Conservation (phyloP, 805 yeast species). For the Myxozyma neotropica region DNA sequence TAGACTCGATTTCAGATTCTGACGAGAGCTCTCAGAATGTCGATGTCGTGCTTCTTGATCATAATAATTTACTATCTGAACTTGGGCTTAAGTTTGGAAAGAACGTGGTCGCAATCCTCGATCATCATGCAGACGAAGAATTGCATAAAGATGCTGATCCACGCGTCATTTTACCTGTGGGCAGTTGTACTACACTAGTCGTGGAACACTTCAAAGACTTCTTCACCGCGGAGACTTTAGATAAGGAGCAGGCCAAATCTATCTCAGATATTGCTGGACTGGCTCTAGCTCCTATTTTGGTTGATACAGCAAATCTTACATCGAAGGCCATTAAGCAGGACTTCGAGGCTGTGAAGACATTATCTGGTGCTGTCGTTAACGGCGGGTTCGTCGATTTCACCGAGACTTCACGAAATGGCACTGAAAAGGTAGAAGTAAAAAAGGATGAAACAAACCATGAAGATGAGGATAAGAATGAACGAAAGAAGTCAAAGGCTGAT, state of each 20-base stretch:
- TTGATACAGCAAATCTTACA: constrained; percentile 73
- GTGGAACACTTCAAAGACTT: constrained; percentile 57
- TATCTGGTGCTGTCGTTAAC: constrained; percentile 36
- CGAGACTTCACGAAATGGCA: neutral
- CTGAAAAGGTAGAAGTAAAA: neutral
- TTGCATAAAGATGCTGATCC: constrained; percentile 54
- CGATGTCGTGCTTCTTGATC: constrained; percentile 75
- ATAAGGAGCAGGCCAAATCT: constrained; percentile 39
- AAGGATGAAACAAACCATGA: neutral
- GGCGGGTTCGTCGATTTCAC: neutral
- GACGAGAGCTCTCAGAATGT: constrained; percentile 35
- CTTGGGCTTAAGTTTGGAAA: constrained; percentile 44
- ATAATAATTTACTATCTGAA: constrained; percentile 65
- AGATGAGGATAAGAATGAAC: neutral
- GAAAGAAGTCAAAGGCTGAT: neutral
- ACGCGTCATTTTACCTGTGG: constrained; percentile 60
- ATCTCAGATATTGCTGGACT: constrained; percentile 46
- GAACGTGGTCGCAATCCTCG: constrained; percentile 64
- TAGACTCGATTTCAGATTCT: constrained; percentile 21
- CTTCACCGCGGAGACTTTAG: constrained; percentile 18
- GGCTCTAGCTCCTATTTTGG: constrained; percentile 65
- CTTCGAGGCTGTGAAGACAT: constrained; percentile 47
- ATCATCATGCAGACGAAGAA: constrained; percentile 82
- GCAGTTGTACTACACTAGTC: constrained; percentile 81
- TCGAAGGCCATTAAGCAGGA: constrained; percentile 59